Evolutionary conservation across 164 flowering plant genomes (phyloP), one percentile per base, ranked within the genome.

Genomic region (Tetracentron sinense): DNA sequence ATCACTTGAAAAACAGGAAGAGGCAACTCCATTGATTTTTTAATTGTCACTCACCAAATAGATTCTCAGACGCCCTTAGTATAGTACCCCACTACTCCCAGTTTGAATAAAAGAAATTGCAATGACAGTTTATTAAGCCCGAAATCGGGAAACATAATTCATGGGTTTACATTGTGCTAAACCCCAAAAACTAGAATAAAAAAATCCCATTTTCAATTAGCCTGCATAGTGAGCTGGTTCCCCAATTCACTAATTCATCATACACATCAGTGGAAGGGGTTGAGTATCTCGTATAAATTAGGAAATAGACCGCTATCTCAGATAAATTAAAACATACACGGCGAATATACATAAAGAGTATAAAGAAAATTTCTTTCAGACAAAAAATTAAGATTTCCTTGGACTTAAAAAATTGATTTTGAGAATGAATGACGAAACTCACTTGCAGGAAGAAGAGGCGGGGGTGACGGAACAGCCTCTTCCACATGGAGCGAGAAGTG

Each of bases 391-490:
- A 20, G 1, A 25, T 29, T 27, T 29, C 19, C 7, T 3, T 42
- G 25, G 16, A 20, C 0, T 20, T 6, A 1, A 46, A 1, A 31
- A 38, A 38, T 38, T 38, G n/a, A 3, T 38, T 38, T 38, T 38
- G 44, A 38, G 44, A 38, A 38, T 22, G 38, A 46, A 31, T 38
- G 60, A 33, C 25, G 49, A 31, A n/a, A 69, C 89, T 79, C 64
- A 92, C 98, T 86, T 31, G 85, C 66, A 22, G 89, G 80, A 27
- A 56, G 78, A 27, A 76, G 78, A n/a, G 68, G 68, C 8, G 62
- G 63, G 6, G 83, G 82, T 38, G 85, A 74, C 17, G 82, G 76
- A 22, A 77, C 31, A 1, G 71, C 57, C 42, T 42, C 51, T n/a
- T 71, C 76, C 0, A 65, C 61, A 62, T 22, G 75, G 21, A 71